Evolutionary conservation across 106 monocot genomes (phyloP), one percentile per base, ranked within the genome.

Genomic region (Dioscorea alata): DNA sequence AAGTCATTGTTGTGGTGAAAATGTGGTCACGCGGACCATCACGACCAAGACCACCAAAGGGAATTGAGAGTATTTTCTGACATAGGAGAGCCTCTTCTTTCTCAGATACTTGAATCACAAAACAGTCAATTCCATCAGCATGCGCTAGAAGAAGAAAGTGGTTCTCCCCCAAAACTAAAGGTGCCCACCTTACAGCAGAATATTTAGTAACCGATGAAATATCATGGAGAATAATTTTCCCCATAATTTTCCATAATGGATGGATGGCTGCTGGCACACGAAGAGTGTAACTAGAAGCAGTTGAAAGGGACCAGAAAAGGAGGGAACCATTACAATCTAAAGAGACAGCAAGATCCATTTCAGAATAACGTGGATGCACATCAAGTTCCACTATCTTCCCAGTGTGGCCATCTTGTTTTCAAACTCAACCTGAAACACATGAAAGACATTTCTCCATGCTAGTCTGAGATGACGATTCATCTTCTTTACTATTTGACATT

Each of bases 251-350:
- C 85, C 83, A 90, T 50, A 59, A 21, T 58, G 87, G 81, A 81
- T 72, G 64, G 48, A 28, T 48, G 21, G 71, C 15, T 23, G 34
- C 64, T 63, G 87, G 76, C 63, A 79, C 64, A 16, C 79, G 73
- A 53, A 76, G 72, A 48, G 75, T 70, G 57, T 33, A 75, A 60
- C 50, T 79, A 12, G 69, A 81, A 33, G 80, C 63, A 21, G 78
- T 70, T 69, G 97, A 73, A 67, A 85, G 64, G 20, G 93, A 99
- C 99, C 93, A 99, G 57, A 99, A 90, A 59, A 83, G 66, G 81
- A 99, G 87, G 56, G 69, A 58, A 16, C 85, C 85, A 77, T 76
- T 53, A 69, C 85, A 93, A 82, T 99, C 99, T 70, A 99, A 68
- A 23, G 99, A 87, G 56, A 61, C 90, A 73, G 87, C 84, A 75